Conservation (phyloP, 331 rosid genomes). For the Acacia concinna region DNA sequence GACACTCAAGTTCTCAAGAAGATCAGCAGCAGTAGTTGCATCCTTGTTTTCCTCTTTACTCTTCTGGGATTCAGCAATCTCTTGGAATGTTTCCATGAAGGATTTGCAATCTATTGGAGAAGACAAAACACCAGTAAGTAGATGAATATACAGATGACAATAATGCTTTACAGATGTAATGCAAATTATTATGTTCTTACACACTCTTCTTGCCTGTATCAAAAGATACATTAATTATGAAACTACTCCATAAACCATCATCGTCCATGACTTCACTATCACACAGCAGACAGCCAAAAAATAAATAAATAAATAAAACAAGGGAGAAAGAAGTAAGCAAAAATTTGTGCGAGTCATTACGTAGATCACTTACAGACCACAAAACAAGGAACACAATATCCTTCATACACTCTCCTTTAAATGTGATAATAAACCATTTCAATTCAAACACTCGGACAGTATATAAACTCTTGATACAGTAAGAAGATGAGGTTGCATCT, state of each 20-base stretch:
- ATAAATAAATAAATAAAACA: not conserved
- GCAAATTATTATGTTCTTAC: not conserved
- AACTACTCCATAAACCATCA: not conserved
- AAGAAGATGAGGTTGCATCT: not conserved
- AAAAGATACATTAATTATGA: not conserved
- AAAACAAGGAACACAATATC: not conserved
- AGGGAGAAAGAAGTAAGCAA: not conserved
- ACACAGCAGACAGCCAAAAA: not conserved
- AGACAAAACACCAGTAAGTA: not conserved
- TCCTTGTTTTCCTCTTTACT: constrained; percentile 56
- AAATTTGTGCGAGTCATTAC: not conserved
- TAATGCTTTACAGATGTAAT: not conserved
- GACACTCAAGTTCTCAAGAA: constrained; percentile 65
- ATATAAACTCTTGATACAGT: too few relatives aligned
- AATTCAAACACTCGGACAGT: not conserved
- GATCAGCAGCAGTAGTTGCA: constrained; percentile 65
- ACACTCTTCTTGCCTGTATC: not conserved
- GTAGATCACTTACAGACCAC: not conserved
- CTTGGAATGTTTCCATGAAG: constrained; percentile 82
- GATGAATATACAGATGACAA: not conserved
- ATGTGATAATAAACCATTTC: not conserved
- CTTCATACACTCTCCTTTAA: not conserved
- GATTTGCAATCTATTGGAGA: constrained; percentile 56
- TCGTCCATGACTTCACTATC: not conserved
- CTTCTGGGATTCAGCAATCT: constrained; percentile 70